Evolutionary conservation across 495 filamentous ascomycete species (phyloP).

Genomic region (Xylaria scruposa): DNA sequence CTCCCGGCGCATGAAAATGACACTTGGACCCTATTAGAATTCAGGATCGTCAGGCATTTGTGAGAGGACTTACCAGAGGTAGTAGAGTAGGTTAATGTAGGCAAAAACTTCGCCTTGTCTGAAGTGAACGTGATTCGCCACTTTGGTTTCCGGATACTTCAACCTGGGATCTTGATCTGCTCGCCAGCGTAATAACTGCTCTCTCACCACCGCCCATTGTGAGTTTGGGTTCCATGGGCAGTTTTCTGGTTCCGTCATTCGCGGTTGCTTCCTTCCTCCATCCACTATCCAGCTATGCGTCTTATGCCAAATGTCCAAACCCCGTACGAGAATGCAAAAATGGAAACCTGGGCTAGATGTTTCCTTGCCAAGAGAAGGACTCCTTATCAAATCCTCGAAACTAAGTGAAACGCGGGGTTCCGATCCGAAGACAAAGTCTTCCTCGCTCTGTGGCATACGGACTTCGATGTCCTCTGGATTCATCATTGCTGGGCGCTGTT

Average conservation of each 20-base stretch:
- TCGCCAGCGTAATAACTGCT: constrained; percentile 13
- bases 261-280: constrained; percentile 17
- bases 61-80: constrained; percentile 18
- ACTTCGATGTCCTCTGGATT: constrained; percentile 19
- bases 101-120: constrained; percentile 24
- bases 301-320: constrained; percentile 23
- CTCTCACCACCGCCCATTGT: constrained; percentile 14
- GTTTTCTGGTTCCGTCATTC: constrained; percentile 19
- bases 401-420: constrained; percentile 1
- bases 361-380: background rate
- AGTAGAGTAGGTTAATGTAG: constrained; percentile 22
- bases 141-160: constrained; percentile 21
- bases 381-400: constrained; percentile 11
- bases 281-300: constrained; percentile 25
- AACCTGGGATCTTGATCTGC: constrained; percentile 20
- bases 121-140: constrained; percentile 17
- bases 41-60: background rate
- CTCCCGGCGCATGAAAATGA: constrained; percentile 20
- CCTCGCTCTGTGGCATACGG: constrained; percentile 20
- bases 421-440: constrained; percentile 11
- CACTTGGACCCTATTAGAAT: background rate
- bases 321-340: constrained; percentile 17
- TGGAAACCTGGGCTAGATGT: constrained; percentile 17
- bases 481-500: constrained; percentile 22
- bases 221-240: constrained; percentile 24